Evolutionary conservation across 1,284 basidiomycete species (phyloP), one percentile per base, ranked within the genome.

Genomic region (Rhodotorula sp.): DNA sequence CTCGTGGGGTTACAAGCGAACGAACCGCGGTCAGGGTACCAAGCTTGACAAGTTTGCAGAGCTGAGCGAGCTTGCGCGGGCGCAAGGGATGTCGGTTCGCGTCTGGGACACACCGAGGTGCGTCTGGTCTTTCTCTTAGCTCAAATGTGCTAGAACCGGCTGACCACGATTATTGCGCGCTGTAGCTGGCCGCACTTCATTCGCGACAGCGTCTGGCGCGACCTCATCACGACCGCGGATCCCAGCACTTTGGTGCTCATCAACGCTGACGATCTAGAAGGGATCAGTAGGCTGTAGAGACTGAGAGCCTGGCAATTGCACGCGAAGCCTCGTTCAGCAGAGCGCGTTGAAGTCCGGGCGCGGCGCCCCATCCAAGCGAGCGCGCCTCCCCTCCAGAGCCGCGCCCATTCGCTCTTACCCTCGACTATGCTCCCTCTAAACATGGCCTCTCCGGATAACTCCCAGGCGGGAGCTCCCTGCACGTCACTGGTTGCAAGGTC

Each of bases 21-120:
- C 59, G 42, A 25, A 49, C 14, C 44, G 60, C 4, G 49, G 34
- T 23, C 62, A 64, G 46, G 25, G 62, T 1, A 60, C 56, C 65
- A 54, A 50, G 61, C 34, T 48, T 25, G 57, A 64, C 48, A 19
- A 60, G 34, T 56, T 53, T 21, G 50, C 65, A 34, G 58, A 67
- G 17, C 52, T 66, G n/a, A 65, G 75, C 13, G 78, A 79, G 41
- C 25, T 21, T 7, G 46, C 46, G 45, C 72, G 71, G 21, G 58
- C 61, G 34, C 76, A 69, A 64, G 80, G 80, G 19, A 81, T 81
- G 41, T 71, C 78, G 61, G 72, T 70, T 50, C 67, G 81, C 64
- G 81, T 80, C 78, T 81, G 81, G 81, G 81, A 80, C 8, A 74
- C 77, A 7, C 70, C 77, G 4, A 52, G n/a, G 70, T 65, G 48